phyloP scores from a whole-genome alignment of 352 stramenopile genomes.

The Phytophthora idaei region DNA sequence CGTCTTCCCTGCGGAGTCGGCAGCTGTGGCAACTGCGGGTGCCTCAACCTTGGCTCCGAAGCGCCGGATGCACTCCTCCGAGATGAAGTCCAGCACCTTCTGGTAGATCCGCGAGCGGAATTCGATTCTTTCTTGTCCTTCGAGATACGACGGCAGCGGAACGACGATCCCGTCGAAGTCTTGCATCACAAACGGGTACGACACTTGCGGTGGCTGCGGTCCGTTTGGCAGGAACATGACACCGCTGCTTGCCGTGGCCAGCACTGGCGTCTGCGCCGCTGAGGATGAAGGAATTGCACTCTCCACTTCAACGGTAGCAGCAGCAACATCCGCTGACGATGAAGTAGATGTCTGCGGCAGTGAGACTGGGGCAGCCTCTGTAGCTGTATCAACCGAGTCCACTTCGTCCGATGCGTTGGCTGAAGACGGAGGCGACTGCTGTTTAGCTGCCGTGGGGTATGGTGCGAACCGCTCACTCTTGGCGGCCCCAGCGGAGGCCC shows the following conservation, averaged over 20 bases:
- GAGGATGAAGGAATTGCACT: slow-evolving; percentile 9
- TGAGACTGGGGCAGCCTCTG: background rate
- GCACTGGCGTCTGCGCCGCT: background rate
- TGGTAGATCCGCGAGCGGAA: slow-evolving; percentile 84
- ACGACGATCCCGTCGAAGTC: slow-evolving; percentile 86
- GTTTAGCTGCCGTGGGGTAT: slow-evolving; percentile 25
- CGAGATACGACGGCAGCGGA: slow-evolving; percentile 74
- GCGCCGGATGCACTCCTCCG: slow-evolving; percentile 75
- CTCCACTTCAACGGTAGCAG: slow-evolving; percentile 4
- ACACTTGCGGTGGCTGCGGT: slow-evolving; percentile 57
- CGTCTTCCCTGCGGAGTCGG: background rate
- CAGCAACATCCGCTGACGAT: background rate
- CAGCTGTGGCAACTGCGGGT: background rate
- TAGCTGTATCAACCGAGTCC: slow-evolving; percentile 6
- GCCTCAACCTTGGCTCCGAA: slow-evolving; percentile 36
- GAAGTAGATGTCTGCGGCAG: background rate
- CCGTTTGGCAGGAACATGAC: slow-evolving; percentile 55
- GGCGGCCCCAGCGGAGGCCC: slow-evolving; percentile 1
- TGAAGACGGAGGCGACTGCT: background rate
- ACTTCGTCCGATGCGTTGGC: slow-evolving; percentile 13
- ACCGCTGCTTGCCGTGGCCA: slow-evolving; percentile 22
- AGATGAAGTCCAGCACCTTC: slow-evolving; percentile 86
- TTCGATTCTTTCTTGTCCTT: slow-evolving; percentile 72
- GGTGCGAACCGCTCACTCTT: slow-evolving; percentile 30
- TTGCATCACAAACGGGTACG: slow-evolving; percentile 61